A percentile compares a stretch with the other conserved stretches of the same genome.
Evolutionary conservation across 116 monocot species (phyloP).

Genomic region (Posidonia oceanica): DNA sequence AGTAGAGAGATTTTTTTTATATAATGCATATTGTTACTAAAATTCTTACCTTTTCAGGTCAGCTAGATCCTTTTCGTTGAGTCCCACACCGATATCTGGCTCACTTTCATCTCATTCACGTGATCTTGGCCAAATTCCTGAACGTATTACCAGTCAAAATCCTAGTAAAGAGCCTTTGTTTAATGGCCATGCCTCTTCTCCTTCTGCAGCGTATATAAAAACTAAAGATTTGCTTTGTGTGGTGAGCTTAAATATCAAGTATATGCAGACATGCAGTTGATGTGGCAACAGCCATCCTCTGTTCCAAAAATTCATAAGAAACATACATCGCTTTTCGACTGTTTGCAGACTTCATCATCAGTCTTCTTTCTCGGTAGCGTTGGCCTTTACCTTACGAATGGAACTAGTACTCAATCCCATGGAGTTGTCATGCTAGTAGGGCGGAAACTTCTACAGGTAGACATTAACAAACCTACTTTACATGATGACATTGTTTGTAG

Average conservation of each 20-base stretch:
- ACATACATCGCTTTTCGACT: neutral
- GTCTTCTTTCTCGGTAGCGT: conserved; percentile 18
- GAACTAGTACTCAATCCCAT: neutral
- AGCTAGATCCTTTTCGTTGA: conserved; percentile 57
- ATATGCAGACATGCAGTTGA: neutral
- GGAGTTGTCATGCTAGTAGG: conserved; percentile 2
- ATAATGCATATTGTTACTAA: neutral
- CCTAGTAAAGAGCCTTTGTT: conserved; percentile 32
- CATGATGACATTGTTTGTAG: neutral
- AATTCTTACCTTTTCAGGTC: conserved; percentile 28
- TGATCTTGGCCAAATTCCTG: conserved; percentile 15
- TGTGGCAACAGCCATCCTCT: neutral
- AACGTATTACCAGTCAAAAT: conserved; percentile 9
- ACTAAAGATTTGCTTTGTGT: conserved; percentile 51
- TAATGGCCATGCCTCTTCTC: conserved; percentile 8
- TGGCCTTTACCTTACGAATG: neutral
- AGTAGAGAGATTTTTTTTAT: neutral
- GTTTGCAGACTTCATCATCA: conserved; percentile 33
- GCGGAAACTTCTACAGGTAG: conserved; percentile 12
- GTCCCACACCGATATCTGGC: conserved; percentile 37
- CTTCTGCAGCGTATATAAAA: conserved; percentile 21
- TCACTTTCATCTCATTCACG: conserved; percentile 20
- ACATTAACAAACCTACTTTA: neutral
- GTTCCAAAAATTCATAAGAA: neutral
- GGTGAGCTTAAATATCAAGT: conserved; percentile 19